phyloP scores from a whole-genome alignment of 495 filamentous ascomycete species.

The Hypoxylon fragiforme region DNA sequence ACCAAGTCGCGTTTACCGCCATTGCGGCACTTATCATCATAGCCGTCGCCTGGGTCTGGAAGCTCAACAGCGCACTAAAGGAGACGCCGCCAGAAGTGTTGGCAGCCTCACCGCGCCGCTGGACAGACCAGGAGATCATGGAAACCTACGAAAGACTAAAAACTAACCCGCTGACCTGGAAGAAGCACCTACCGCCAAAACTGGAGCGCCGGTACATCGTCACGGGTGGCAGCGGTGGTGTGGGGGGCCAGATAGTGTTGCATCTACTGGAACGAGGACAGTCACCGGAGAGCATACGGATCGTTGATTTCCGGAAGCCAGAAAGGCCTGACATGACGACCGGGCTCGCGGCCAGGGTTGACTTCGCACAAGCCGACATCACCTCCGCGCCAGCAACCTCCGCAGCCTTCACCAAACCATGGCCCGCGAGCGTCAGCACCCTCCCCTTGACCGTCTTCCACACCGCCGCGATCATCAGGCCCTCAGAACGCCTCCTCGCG shows the following conservation, averaged over 20 bases:
- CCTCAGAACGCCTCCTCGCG: slow-evolving; percentile 50
- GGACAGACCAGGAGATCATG: slow-evolving; percentile 54
- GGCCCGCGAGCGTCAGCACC: slow-evolving; percentile 48
- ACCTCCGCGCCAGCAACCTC: slow-evolving; percentile 48
- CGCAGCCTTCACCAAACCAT: slow-evolving; percentile 55
- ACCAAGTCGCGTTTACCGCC: slow-evolving; percentile 4
- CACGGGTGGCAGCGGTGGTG: slow-evolving; percentile 62
- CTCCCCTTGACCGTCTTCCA: slow-evolving; percentile 62
- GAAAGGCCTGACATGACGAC: slow-evolving; percentile 43
- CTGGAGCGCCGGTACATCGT: slow-evolving; percentile 60
- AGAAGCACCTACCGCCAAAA: slow-evolving; percentile 54
- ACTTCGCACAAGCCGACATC: slow-evolving; percentile 58
- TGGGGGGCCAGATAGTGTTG: slow-evolving; percentile 59
- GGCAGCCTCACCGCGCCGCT: slow-evolving; percentile 51
- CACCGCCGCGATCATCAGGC: slow-evolving; percentile 57
- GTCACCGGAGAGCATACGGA: slow-evolving; percentile 55
- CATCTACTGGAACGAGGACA: slow-evolving; percentile 60
- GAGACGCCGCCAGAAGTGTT: slow-evolving; percentile 51
- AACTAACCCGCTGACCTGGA: slow-evolving; percentile 51
- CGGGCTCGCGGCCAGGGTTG: slow-evolving; percentile 44
- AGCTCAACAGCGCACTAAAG: slow-evolving; percentile 56
- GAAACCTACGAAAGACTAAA: slow-evolving; percentile 52
- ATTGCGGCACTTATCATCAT: slow-evolving; percentile 32
- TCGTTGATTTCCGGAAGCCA: slow-evolving; percentile 55
- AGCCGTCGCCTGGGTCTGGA: slow-evolving; percentile 50